Evolutionary conservation across 345 rosid genomes (phyloP).

Genomic region (Schrenkiella parvula): DNA sequence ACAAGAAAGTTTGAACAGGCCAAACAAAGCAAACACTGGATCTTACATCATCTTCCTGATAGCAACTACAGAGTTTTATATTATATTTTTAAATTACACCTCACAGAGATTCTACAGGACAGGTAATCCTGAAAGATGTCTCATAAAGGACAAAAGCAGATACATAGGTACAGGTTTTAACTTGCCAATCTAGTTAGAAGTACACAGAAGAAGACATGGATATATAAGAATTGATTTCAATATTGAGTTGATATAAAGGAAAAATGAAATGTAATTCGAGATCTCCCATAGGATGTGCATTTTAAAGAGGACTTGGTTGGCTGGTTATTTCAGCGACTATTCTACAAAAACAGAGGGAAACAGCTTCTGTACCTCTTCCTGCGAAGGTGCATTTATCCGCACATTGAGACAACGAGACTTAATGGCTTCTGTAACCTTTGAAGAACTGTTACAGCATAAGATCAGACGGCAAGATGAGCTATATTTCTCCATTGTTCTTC

Average conservation of each 20-base stretch:
- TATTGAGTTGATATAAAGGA: background rate
- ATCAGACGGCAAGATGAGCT: conserved; percentile 86
- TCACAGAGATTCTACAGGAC: background rate
- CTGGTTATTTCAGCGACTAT: background rate
- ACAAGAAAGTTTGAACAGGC: background rate
- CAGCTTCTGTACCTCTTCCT: conserved; percentile 60
- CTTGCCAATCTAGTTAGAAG: background rate
- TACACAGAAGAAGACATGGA: background rate
- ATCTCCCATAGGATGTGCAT: background rate
- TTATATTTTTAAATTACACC: background rate
- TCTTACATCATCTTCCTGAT: background rate
- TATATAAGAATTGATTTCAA: background rate
- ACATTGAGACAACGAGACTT: conserved; percentile 96
- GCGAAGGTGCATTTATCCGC: conserved; percentile 79
- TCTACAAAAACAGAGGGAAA: background rate
- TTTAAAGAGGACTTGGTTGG: background rate
- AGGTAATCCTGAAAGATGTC: background rate
- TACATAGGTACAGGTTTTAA: background rate
- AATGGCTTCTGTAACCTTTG: conserved; percentile 93
- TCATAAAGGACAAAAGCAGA: background rate
- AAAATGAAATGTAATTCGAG: background rate
- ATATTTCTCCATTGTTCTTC: conserved; percentile 98
- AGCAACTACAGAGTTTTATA: background rate
- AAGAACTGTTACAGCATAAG: conserved; percentile 94
- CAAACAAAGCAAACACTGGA: background rate